phyloP scores from a whole-genome alignment of 345 rosid species.

The Populus pruinosa region DNA sequence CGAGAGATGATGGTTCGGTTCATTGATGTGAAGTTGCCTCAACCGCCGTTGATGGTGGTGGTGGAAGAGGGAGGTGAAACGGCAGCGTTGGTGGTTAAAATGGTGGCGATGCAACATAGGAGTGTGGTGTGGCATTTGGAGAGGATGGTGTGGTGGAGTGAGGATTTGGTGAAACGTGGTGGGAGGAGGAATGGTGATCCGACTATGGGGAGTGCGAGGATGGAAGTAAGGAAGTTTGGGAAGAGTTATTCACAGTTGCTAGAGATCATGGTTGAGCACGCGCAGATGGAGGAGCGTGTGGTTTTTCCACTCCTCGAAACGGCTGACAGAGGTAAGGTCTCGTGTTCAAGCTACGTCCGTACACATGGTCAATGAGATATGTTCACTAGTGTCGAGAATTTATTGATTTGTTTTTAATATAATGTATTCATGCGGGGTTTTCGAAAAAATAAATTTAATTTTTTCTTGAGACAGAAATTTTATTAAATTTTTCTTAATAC shows the following conservation, averaged over 20 bases:
- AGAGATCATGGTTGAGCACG: conserved; percentile 71
- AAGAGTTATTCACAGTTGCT: conserved; percentile 49
- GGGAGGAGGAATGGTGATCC: conserved; percentile 54
- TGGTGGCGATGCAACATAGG: conserved; percentile 53
- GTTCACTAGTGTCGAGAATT: no score
- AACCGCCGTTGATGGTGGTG: conserved; percentile 38
- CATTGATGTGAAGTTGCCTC: conserved; percentile 50
- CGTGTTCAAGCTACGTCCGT: neutral
- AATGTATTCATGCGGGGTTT: no score
- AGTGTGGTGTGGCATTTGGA: conserved; percentile 57
- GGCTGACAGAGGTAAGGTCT: conserved; percentile 55
- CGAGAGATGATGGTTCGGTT: conserved; percentile 43
- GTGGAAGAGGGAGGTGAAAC: conserved; percentile 25
- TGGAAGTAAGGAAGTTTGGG: conserved; percentile 63
- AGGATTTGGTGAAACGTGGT: conserved; percentile 58
- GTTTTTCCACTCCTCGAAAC: conserved; percentile 58
- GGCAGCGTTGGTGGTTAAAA: conserved; percentile 42
- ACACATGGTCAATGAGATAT: no score
- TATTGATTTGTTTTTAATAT: no score
- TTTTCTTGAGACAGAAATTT: no score
- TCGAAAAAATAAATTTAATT: no score
- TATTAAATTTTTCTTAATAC: no score
- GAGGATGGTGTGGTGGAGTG: conserved; percentile 66
- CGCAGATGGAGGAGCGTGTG: conserved; percentile 75
- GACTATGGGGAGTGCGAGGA: conserved; percentile 53